A percentile compares a stretch with the other conserved stretches of the same genome.
Evolutionary conservation across 2,329 filamentous ascomycete species (phyloP).

Genomic region (Hypomyces perniciosus): DNA sequence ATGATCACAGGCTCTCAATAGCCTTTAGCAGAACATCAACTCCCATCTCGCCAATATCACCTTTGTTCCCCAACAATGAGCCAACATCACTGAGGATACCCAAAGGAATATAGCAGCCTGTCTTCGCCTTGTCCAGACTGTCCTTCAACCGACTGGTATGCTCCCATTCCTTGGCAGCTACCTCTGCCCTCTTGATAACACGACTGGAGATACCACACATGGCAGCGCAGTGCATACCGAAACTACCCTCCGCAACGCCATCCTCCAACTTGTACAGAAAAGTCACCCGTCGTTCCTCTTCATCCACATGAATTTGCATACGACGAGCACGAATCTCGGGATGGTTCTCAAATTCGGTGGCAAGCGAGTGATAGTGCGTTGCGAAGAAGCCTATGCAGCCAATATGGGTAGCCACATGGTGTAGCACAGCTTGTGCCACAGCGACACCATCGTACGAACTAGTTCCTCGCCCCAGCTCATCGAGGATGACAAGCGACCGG

Average conservation of each 20-base stretch:
- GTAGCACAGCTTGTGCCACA: conserved; percentile 93
- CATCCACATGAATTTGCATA: conserved; percentile 94
- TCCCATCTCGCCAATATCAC: conserved; percentile 44
- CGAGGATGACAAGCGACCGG: conserved; percentile 89
- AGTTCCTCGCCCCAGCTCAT: conserved; percentile 91
- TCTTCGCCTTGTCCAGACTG: conserved; percentile 73
- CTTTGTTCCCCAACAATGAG: conserved; percentile 60
- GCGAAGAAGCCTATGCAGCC: conserved; percentile 96
- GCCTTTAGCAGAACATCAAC: conserved; percentile 55
- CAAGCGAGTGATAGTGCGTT: conserved; percentile 93
- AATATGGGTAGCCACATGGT: conserved; percentile 88
- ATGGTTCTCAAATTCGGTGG: conserved; percentile 82
- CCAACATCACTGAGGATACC: conserved; percentile 85
- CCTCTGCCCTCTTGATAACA: conserved; percentile 81
- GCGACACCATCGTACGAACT: conserved; percentile 95
- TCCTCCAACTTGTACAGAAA: conserved; percentile 93
- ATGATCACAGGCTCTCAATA: conserved; percentile 50
- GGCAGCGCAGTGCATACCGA: conserved; percentile 97
- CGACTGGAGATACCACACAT: conserved; percentile 91
- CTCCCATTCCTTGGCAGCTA: conserved; percentile 88
- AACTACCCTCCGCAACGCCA: conserved; percentile 91
- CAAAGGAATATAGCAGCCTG: conserved; percentile 74
- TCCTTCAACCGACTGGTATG: conserved; percentile 88
- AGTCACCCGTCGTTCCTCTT: conserved; percentile 76
- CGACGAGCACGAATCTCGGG: conserved; percentile 80